A percentile compares a stretch with the other conserved stretches of the same genome.
Evolutionary conservation across 441 rosid genomes (phyloP).

Genomic region (Adansonia madagascariensis): DNA sequence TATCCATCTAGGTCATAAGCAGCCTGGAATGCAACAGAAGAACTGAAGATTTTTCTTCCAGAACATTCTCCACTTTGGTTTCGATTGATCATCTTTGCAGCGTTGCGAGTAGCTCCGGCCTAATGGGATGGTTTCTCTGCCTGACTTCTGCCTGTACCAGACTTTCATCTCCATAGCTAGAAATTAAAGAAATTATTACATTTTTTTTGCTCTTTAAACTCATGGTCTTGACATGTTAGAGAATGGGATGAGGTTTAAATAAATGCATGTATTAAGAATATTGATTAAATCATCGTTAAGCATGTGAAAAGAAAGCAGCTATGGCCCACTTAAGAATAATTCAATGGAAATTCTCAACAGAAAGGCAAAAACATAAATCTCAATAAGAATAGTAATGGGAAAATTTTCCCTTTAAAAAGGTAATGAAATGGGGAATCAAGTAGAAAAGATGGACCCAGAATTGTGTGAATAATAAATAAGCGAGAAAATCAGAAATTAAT

Average conservation of each 20-base stretch:
- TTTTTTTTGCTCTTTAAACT: background rate
- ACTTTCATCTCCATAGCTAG: slow-evolving; percentile 1
- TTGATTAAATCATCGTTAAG: no score
- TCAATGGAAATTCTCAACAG: no score
- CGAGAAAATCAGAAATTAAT: background rate
- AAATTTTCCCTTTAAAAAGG: no score
- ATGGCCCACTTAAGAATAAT: no score
- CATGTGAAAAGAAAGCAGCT: background rate
- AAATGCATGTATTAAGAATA: background rate
- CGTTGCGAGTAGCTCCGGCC: slow-evolving; percentile 28
- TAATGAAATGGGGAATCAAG: background rate
- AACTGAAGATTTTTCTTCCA: slow-evolving; percentile 39
- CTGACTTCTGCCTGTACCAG: background rate
- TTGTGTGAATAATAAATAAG: background rate
- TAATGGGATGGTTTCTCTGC: slow-evolving; percentile 26
- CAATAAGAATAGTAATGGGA: background rate
- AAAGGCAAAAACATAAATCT: background rate
- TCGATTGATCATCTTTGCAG: background rate
- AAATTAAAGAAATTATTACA: background rate
- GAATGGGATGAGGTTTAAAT: background rate
- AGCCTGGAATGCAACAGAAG: slow-evolving; percentile 30
- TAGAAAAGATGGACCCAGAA: background rate
- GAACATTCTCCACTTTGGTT: slow-evolving; percentile 37
- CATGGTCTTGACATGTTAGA: background rate
- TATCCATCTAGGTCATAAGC: slow-evolving; percentile 48